Conservation (phyloP, 805 yeast species). For the Kuraishia hungarica region DNA sequence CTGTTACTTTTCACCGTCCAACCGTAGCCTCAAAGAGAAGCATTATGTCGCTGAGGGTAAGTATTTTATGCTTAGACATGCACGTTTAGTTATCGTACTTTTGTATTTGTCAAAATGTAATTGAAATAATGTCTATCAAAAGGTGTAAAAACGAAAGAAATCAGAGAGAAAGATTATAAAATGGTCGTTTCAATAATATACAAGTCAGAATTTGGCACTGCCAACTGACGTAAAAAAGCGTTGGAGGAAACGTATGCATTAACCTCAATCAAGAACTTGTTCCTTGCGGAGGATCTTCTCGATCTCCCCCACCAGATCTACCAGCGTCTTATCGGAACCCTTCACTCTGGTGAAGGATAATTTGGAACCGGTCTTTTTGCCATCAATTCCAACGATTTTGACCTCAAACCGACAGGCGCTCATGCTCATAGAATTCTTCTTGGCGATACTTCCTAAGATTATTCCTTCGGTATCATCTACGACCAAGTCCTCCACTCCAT, state of each 20-base stretch:
- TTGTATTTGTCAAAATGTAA: background rate
- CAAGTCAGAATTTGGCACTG: background rate
- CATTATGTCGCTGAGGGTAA: too few relatives aligned
- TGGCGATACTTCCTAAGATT: constrained; percentile 56
- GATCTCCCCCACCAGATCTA: constrained; percentile 51
- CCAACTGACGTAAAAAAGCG: constrained; percentile 13
- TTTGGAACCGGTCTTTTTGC: constrained; percentile 33
- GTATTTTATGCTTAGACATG: too few relatives aligned
- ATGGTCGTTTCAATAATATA: background rate
- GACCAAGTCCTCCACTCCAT: constrained; percentile 53
- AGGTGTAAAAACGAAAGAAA: background rate
- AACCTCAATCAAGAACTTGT: constrained; percentile 41
- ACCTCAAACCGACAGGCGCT: constrained; percentile 56
- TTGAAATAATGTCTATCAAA: background rate
- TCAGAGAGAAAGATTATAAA: background rate
- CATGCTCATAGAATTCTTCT: constrained; percentile 51
- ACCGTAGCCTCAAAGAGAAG: too few relatives aligned
- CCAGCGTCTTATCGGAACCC: constrained; percentile 59
- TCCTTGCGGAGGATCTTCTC: constrained; percentile 59
- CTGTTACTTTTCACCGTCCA: too few relatives aligned
- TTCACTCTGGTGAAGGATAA: constrained; percentile 52
- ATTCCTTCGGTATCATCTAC: constrained; percentile 32
- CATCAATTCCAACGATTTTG: constrained; percentile 7
- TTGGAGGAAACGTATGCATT: background rate
- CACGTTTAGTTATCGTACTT: background rate